A percentile compares a stretch with the other conserved stretches of the same genome.
phyloP scores from a whole-genome alignment of 257 asterid species.

The Petunia axillaris region DNA sequence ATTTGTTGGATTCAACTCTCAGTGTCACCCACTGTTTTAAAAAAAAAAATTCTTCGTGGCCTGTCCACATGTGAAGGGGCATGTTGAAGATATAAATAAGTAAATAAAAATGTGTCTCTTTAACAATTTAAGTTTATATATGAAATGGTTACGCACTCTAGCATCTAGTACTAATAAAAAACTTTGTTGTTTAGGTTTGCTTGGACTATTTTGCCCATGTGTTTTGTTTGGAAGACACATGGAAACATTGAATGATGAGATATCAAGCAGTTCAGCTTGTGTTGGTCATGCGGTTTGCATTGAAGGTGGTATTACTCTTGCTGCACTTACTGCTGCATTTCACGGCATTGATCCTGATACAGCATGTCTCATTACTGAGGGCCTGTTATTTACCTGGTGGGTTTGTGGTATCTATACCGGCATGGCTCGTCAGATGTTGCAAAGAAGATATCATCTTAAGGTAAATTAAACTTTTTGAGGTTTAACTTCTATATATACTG shows the following conservation, averaged over 20 bases:
- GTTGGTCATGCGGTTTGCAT: slow-evolving; percentile 62
- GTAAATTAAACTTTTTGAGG: slow-evolving; percentile 30
- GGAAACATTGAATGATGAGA: slow-evolving; percentile 60
- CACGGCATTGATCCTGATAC: slow-evolving; percentile 77
- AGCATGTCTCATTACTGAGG: slow-evolving; percentile 67
- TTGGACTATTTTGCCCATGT: slow-evolving; percentile 77
- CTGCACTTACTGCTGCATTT: slow-evolving; percentile 65
- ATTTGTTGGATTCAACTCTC: too few relatives aligned
- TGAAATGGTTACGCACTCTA: too few relatives aligned
- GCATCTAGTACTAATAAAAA: too few relatives aligned
- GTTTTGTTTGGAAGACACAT: slow-evolving; percentile 68
- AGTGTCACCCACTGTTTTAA: too few relatives aligned
- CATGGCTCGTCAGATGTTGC: slow-evolving; percentile 77
- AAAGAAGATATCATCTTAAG: slow-evolving; percentile 76
- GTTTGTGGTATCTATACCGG: slow-evolving; percentile 83
- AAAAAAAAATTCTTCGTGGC: too few relatives aligned
- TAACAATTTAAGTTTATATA: too few relatives aligned
- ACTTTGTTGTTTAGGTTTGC: slow-evolving; percentile 41
- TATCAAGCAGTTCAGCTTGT: slow-evolving; percentile 59
- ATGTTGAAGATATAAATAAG: too few relatives aligned
- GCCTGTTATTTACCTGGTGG: slow-evolving; percentile 87
- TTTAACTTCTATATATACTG: neutral
- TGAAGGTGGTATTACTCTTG: slow-evolving; percentile 81
- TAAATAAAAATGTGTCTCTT: too few relatives aligned
- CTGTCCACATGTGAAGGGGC: too few relatives aligned